Percentiles rank a stretch among this genome's conserved stretches.
These are phyloP conservation scores for Candida germanica DNA, from an alignment of 805 yeast species.

Conservation along the genomic window DNA sequence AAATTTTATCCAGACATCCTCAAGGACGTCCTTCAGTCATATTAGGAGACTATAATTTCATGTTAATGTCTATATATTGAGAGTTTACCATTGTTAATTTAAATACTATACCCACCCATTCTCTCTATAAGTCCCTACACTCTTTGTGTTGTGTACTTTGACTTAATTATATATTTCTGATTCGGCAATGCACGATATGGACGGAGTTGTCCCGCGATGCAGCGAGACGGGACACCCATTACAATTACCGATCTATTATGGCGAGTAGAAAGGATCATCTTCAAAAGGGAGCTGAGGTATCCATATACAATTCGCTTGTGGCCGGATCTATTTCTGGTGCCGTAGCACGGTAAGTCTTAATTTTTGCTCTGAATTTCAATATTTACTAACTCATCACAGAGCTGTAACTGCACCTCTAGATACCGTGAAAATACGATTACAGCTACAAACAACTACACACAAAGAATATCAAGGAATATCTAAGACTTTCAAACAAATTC, in stretches of 20 bases:
- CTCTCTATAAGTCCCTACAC: too few relatives aligned
- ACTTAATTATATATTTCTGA: too few relatives aligned
- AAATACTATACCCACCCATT: too few relatives aligned
- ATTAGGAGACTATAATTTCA: neutral
- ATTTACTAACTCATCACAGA: conserved; percentile 26
- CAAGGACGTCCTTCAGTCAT: conserved; percentile 25
- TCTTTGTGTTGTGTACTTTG: too few relatives aligned
- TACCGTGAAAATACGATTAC: conserved; percentile 72
- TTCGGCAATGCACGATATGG: too few relatives aligned
- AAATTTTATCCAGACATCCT: conserved; percentile 42
- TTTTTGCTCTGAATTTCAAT: neutral
- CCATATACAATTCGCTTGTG: conserved; percentile 50
- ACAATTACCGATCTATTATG: too few relatives aligned
- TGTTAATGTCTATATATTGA: too few relatives aligned
- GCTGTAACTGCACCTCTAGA: conserved; percentile 75
- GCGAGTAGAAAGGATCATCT: conserved; percentile 42
- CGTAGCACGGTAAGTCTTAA: conserved; percentile 36
- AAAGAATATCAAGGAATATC: conserved; percentile 23
- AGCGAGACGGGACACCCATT: too few relatives aligned
- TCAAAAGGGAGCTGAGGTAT: conserved; percentile 49
- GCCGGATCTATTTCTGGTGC: conserved; percentile 77
- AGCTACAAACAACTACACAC: conserved; percentile 42
- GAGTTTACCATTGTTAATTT: too few relatives aligned
- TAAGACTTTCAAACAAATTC: conserved; percentile 41
- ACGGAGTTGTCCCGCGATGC: too few relatives aligned